Base-by-base conservation (phyloP, 345 rosid species). In the Corymbia maculata region DNA sequence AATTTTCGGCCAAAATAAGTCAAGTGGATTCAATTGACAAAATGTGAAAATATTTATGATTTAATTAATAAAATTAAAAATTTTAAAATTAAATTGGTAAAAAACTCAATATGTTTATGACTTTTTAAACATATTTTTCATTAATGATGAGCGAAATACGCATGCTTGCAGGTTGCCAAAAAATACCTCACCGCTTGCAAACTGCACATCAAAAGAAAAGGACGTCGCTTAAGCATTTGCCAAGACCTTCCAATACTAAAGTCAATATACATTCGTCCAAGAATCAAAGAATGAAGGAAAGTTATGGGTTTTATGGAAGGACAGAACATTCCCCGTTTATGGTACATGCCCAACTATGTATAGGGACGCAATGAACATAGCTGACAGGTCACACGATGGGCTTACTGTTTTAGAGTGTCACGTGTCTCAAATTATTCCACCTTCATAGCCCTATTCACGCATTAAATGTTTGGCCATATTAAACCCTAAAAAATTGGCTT, bases 11-110 rank as follows among this genome's bases (percentile, higher is more conserved):
- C 11, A 55, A 55, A 55, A 55, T 21, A 55, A 4, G 61, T 0
- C 0, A 2, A 0, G 22, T 55, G 12, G 5, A 55, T 0, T 55
- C 2, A 55, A 55, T 55, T 53, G 0, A 0, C 0, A 55, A 21
- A 7, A 4, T 26, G 0, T 55, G 22, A 21, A 53, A 21, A 8
- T 55, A 55, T 21, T 55, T 55, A 55, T 19, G 26, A 55, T 3
- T 21, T 7, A 55, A 55, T 55, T 4, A 1, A 19, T 3, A 9
- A 55, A 55, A 55, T 22, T 8, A 0, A 55, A 55, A 55, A 55
- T 3, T 21, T 53, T 21, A 55, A 55, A 17, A 21, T 0, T 22
- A 1, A 55, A 22, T 55, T 55, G 2, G 22, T 0, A 3, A 55
- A 55, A 55, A 8, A 26, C 9, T 10, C 22, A 55, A 55, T 22